These are phyloP conservation scores for Aphanomyces euteiches DNA, from an alignment of 352 stramenopile genomes.

Conservation along the genomic window DNA sequence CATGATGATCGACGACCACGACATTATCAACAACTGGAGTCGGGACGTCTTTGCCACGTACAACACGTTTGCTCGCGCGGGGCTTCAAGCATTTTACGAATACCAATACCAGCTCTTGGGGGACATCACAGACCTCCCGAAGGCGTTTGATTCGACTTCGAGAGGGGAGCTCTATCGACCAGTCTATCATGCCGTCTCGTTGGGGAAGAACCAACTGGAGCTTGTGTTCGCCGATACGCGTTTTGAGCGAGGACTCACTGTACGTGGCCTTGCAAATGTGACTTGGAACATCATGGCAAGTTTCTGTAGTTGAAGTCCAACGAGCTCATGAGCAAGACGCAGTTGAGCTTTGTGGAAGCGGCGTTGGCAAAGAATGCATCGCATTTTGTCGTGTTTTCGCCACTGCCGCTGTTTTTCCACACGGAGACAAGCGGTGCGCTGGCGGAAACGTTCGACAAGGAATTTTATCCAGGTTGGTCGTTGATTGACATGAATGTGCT, in stretches of 20 bases:
- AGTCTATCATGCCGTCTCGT: constrained; percentile 43
- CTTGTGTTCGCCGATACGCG: constrained; percentile 62
- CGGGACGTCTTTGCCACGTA: constrained; percentile 34
- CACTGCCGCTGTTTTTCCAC: constrained; percentile 69
- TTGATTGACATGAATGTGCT: background rate
- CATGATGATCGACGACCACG: constrained; percentile 79
- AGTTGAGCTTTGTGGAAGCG: constrained; percentile 31
- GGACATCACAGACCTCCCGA: constrained; percentile 39
- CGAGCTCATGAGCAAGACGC: constrained; percentile 39
- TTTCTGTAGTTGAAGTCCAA: background rate
- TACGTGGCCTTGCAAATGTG: background rate
- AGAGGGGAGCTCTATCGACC: constrained; percentile 40
- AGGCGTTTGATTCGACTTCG: constrained; percentile 46
- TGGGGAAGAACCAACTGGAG: constrained; percentile 39
- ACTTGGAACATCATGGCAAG: background rate
- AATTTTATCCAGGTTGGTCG: constrained; percentile 52
- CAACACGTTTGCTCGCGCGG: constrained; percentile 36
- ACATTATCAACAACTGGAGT: constrained; percentile 76
- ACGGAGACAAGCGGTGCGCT: constrained; percentile 47
- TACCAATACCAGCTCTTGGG: constrained; percentile 62
- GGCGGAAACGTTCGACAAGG: constrained; percentile 50
- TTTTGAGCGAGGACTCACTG: constrained; percentile 54
- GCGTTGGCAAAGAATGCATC: constrained; percentile 29
- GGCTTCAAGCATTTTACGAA: constrained; percentile 59
- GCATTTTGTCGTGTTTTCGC: constrained; percentile 46